phyloP scores from a whole-genome alignment of 2,329 filamentous ascomycete species.

The Colletotrichum agaves region DNA sequence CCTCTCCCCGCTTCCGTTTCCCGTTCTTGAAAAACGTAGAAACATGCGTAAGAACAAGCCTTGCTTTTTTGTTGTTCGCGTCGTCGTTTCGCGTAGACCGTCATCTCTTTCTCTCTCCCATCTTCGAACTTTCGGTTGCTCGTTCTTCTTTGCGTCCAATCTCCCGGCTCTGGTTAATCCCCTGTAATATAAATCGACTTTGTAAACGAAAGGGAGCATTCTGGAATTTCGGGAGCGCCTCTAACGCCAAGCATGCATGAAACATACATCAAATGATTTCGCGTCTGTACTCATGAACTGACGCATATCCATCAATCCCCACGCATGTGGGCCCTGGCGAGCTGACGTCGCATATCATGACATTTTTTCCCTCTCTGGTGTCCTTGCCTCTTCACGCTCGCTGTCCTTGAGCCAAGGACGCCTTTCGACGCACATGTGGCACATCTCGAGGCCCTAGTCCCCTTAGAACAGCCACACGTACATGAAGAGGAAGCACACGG shows the following conservation, averaged over 20 bases:
- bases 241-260: conserved; percentile 27
- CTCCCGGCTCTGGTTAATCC: neutral
- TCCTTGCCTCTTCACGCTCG: no score
- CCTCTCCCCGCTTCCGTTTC: neutral
- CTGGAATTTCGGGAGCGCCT: neutral
- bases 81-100: neutral
- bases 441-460: no score
- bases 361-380: no score
- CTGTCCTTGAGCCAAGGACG: no score
- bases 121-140: neutral
- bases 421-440: no score
- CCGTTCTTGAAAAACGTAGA: conserved; percentile 1
- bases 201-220: no score
- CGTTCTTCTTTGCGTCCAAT: neutral
- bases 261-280: neutral
- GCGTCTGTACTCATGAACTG: no score
- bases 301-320: no score
- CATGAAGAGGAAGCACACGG: conserved; percentile 83
- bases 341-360: no score
- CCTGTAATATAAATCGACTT: neutral
- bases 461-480: conserved; percentile 90
- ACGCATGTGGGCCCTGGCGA: no score
- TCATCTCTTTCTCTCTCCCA: neutral
- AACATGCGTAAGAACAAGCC: neutral
- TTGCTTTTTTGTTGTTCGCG: neutral